Percentiles rank a stretch among this genome's conserved stretches.
These are phyloP conservation scores for Lablab purpureus DNA, from an alignment of 306 rosid genomes.

Conservation along the genomic window DNA sequence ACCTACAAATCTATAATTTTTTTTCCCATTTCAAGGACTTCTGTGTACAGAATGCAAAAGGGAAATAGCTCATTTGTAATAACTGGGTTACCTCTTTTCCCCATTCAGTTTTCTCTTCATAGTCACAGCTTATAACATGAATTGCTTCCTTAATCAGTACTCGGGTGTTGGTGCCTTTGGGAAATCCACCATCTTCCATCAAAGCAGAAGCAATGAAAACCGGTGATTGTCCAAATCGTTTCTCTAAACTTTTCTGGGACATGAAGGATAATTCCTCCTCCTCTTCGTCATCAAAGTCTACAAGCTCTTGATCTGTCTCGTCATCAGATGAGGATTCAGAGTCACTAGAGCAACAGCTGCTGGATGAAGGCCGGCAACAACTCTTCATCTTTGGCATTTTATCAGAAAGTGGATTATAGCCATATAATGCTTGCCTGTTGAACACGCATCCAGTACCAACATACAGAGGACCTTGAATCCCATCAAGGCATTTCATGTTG, in stretches of 20 bases:
- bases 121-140: constrained; percentile 92
- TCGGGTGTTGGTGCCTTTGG: constrained; percentile 68
- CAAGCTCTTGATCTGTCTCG: constrained; percentile 79
- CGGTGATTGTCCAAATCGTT: constrained; percentile 84
- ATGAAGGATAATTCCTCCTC: constrained; percentile 77
- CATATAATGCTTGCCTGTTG: constrained; percentile 90
- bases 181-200: constrained; percentile 85
- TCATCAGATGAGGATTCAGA: constrained; percentile 64
- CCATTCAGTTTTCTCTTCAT: constrained; percentile 98
- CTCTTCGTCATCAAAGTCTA: constrained; percentile 80
- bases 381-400: constrained; percentile 75
- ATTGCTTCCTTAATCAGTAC: constrained; percentile 87
- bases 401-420: constrained; percentile 80
- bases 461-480: constrained; percentile 96
- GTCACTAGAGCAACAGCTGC: constrained; percentile 51
- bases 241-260: constrained; percentile 76
- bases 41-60: not conserved
- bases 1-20: not conserved
- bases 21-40: constrained; percentile 17
- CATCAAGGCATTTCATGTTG: constrained; percentile 97
- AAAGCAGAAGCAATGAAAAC: constrained; percentile 91
- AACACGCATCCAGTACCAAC: constrained; percentile 96
- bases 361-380: constrained; percentile 63
- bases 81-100: constrained; percentile 81
- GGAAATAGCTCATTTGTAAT: constrained; percentile 15